Conservation (phyloP, 202 grass and related monocot species). For the Digitaria exilis region DNA sequence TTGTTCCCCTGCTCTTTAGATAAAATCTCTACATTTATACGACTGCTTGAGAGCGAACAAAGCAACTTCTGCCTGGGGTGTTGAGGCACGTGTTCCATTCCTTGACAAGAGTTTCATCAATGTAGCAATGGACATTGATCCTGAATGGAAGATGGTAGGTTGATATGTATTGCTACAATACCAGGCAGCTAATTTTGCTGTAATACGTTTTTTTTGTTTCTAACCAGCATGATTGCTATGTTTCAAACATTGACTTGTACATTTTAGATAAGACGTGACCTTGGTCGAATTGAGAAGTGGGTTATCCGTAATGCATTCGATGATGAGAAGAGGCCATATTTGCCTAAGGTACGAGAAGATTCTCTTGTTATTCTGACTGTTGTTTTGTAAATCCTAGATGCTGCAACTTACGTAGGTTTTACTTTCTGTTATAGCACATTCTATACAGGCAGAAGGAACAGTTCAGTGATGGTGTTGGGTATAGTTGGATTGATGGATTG, state of each 20-base stretch:
- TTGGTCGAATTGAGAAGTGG: conserved; percentile 96
- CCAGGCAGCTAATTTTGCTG: background rate
- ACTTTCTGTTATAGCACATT: conserved; percentile 29
- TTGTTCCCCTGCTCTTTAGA: conserved; percentile 56
- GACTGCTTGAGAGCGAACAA: conserved; percentile 98
- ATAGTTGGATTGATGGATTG: conserved; percentile 98
- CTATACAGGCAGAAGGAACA: conserved; percentile 99
- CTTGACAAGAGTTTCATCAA: conserved; percentile 94
- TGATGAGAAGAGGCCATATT: too few relatives aligned
- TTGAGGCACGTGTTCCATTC: conserved; percentile 96
- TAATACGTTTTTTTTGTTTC: conserved; percentile 9
- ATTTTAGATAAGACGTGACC: conserved; percentile 71
- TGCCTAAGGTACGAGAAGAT: too few relatives aligned
- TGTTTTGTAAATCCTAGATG: too few relatives aligned
- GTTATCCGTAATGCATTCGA: conserved; percentile 46
- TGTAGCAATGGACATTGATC: conserved; percentile 93
- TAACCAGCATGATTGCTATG: background rate
- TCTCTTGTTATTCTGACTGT: too few relatives aligned
- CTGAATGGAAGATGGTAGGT: conserved; percentile 98
- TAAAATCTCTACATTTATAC: conserved; percentile 97
- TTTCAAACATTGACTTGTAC: conserved; percentile 24
- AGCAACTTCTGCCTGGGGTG: conserved; percentile 94
- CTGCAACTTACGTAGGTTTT: background rate
- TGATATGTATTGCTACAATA: background rate
- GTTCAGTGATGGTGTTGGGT: conserved; percentile 97